Evolutionary conservation across 441 rosid species (phyloP).

Genomic region (Bruguiera hainesii): DNA sequence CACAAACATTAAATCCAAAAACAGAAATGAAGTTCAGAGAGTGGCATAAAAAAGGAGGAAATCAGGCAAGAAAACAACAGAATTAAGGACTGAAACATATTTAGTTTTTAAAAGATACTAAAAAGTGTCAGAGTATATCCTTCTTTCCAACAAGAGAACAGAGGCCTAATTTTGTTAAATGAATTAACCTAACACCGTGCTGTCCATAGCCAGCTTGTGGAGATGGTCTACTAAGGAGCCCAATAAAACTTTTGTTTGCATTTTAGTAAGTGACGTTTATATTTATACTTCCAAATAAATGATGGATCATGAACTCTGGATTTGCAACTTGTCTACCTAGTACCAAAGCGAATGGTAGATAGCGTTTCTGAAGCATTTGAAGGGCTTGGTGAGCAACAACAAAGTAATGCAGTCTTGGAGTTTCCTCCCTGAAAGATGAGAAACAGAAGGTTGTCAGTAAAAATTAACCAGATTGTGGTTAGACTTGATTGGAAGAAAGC

Average conservation of each 20-base stretch:
- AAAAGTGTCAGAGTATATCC: background rate
- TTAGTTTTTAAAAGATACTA: background rate
- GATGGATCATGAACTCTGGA: conserved; percentile 5
- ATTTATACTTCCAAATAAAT: background rate
- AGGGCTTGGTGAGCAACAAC: conserved; percentile 90
- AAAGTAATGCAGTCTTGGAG: conserved; percentile 73
- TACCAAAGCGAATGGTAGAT: conserved; percentile 87
- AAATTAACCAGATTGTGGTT: conserved; percentile 9
- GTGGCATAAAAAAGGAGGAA: background rate
- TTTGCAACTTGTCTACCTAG: conserved; percentile 43
- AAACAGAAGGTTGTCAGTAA: conserved; percentile 17
- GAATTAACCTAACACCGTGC: background rate
- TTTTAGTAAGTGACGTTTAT: background rate
- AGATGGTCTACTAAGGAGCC: background rate
- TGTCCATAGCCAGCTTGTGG: background rate
- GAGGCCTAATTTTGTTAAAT: background rate
- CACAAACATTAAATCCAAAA: conserved; percentile 14
- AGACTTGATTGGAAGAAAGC: conserved; percentile 27
- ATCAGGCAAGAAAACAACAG: background rate
- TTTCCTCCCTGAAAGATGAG: conserved; percentile 63
- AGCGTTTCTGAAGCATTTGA: conserved; percentile 76
- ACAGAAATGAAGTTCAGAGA: conserved; percentile 1
- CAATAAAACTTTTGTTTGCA: background rate
- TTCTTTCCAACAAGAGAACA: background rate
- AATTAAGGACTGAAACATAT: background rate